These are phyloP conservation scores for Diaporthe eres DNA, from an alignment of 2,329 filamentous ascomycete genomes.

Conservation along the genomic window DNA sequence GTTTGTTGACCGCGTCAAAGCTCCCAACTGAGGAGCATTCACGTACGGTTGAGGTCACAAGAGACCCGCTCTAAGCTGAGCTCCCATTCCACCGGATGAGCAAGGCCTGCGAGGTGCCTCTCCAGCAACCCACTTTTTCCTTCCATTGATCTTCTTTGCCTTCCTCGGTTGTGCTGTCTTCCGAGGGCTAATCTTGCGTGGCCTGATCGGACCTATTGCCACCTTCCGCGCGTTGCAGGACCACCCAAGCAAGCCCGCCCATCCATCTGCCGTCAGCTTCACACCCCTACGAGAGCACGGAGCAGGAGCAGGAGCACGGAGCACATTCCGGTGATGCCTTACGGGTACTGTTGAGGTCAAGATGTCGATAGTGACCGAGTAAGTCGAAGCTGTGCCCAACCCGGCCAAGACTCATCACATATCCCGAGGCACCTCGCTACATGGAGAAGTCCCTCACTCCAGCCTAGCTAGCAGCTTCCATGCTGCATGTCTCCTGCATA, in stretches of 20 bases:
- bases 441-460: neutral
- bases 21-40: slow-evolving; percentile 6
- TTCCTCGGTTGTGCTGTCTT: slow-evolving; percentile 38
- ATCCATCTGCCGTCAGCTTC: slow-evolving; percentile 28
- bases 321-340: slow-evolving; percentile 39
- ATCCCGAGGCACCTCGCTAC: neutral
- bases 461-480: neutral
- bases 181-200: slow-evolving; percentile 40
- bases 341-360: slow-evolving; percentile 39
- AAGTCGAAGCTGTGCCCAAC: slow-evolving; percentile 45
- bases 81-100: neutral
- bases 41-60: slow-evolving; percentile 14
- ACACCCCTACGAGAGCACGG: slow-evolving; percentile 3
- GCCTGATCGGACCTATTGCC: slow-evolving; percentile 38
- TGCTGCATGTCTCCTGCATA: neutral
- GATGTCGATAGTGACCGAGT: slow-evolving; percentile 65
- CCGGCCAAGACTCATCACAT: slow-evolving; percentile 7
- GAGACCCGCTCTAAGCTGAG: slow-evolving; percentile 13
- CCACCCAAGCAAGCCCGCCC: neutral
- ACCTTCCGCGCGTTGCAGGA: slow-evolving; percentile 22
- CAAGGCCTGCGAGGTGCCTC: slow-evolving; percentile 9
- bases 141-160: slow-evolving; percentile 34
- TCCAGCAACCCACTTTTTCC: slow-evolving; percentile 39
- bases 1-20: slow-evolving; percentile 29
- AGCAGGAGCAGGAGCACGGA: slow-evolving; percentile 16